Base-by-base conservation (phyloP, 768 basidiomycete species). In the Peribolospora kevripleyi region DNA sequence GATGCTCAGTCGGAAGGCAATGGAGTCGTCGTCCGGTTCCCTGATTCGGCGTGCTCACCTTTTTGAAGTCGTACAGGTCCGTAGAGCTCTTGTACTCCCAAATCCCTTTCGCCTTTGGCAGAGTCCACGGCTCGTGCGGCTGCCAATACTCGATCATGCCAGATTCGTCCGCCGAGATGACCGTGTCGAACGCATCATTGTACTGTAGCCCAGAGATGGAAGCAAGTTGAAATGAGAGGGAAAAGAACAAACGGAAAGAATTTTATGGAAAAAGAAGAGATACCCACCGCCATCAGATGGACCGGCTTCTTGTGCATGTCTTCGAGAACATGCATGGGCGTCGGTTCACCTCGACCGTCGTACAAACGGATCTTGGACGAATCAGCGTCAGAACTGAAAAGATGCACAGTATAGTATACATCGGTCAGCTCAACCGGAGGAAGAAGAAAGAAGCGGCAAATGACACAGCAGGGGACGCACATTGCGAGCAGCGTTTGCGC, bases 81-180 rank as follows among this genome's bases (percentile, higher is more conserved):
- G 93, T 97, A 46, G 80, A 76, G 52, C 78, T 82, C 66, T 97
- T 97, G 70, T 74, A 90, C 41, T 78, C 72, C 91, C 91, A 98
- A 58, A 93, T 66, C 0, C 81, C 80, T 2, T 76, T 72, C 1
- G 85, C 71, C 55, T 80, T 77, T 60, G 77, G 37, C 36, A 11
- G n/a, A 42, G 40, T 41, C 7, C n/a, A 7, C 48, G 10, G 38
- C 3, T 48, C 38, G 14, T 11, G 40, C 0, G 91, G 90, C 63
- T 79, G 77, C 93, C 93, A 98, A 66, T 90, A 93, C 67, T 98
- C 93, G 40, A 98, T 69, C 63, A 97, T 93, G 0, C 93, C 93
- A 8, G 76, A 78, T 67, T 93, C 83, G 61, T 98, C 93, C 2
- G 86, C 85, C 10, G 90, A 93, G 38, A 98, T 74, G 13, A 97